These are phyloP conservation scores for Peronospora destructor DNA, from an alignment of 352 stramenopile genomes.

Conservation along the genomic window DNA sequence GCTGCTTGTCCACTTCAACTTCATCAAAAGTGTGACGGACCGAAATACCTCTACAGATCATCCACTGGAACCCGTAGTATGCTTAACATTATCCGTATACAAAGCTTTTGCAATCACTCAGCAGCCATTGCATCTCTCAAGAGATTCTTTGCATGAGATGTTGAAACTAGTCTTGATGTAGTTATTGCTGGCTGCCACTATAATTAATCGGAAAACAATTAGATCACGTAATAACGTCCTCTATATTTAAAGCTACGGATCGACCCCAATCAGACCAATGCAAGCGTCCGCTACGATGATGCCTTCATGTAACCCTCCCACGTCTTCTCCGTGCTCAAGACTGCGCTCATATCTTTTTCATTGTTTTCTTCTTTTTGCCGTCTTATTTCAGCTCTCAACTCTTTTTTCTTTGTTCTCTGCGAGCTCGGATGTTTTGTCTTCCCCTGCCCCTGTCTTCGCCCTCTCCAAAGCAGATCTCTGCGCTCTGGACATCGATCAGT, in stretches of 20 bases:
- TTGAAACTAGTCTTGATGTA: no score
- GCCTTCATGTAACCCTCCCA: background rate
- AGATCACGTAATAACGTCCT: no score
- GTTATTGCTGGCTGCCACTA: no score
- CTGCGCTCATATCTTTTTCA: background rate
- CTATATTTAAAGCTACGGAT: no score
- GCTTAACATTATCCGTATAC: no score
- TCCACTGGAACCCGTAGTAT: no score
- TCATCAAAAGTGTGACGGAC: constrained; percentile 2
- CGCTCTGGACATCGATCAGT: constrained; percentile 37
- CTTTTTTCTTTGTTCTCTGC: constrained; percentile 2
- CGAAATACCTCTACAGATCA: background rate
- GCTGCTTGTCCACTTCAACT: constrained; percentile 7
- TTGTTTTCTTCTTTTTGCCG: constrained; percentile 3
- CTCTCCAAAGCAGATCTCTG: constrained; percentile 53
- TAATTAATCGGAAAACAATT: no score
- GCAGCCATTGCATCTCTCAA: no score
- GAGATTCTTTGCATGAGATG: no score
- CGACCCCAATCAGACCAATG: no score
- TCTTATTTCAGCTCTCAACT: constrained; percentile 11
- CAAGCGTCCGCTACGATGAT: constrained; percentile 2
- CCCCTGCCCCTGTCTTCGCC: constrained; percentile 6
- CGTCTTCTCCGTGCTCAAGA: background rate
- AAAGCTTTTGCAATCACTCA: no score
- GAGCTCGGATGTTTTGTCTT: constrained; percentile 5